phyloP scores from a whole-genome alignment of 768 basidiomycete species.

The Lactarius sanguifluus region DNA sequence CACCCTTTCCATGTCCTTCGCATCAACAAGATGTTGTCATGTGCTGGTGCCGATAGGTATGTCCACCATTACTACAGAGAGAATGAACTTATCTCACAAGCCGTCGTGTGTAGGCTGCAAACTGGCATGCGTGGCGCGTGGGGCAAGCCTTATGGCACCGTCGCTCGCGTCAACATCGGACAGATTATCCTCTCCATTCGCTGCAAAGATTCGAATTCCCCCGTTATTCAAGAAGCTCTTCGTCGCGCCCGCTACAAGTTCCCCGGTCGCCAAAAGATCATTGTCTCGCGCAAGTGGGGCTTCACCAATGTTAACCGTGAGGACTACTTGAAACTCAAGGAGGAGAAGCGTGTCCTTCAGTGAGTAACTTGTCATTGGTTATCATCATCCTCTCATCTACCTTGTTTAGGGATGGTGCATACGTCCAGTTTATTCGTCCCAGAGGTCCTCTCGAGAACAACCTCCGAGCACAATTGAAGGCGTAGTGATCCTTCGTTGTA shows the following conservation, averaged over 20 bases:
- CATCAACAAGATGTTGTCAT: slow-evolving; percentile 99
- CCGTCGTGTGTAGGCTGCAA: slow-evolving; percentile 57
- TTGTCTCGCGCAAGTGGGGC: slow-evolving; percentile 97
- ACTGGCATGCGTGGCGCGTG: slow-evolving; percentile 99
- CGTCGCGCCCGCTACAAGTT: slow-evolving; percentile 99
- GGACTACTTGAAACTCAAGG: slow-evolving; percentile 86
- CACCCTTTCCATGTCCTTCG: slow-evolving; percentile 99
- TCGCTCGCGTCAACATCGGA: slow-evolving; percentile 95
- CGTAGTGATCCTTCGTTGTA: slow-evolving; percentile 45
- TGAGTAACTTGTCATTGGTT: slow-evolving; percentile 39
- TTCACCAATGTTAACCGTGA: slow-evolving; percentile 93
- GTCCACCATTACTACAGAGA: slow-evolving; percentile 29
- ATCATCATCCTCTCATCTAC: slow-evolving; percentile 16
- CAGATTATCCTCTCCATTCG: slow-evolving; percentile 93
- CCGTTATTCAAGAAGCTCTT: slow-evolving; percentile 94
- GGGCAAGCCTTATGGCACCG: slow-evolving; percentile 98
- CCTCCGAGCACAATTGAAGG: slow-evolving; percentile 79
- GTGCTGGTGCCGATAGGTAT: slow-evolving; percentile 96
- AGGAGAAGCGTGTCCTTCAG: slow-evolving; percentile 87
- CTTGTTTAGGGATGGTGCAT: slow-evolving; percentile 78
- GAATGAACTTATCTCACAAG: neutral
- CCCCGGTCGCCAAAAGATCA: slow-evolving; percentile 98
- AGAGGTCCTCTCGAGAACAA: slow-evolving; percentile 85
- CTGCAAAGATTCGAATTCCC: slow-evolving; percentile 82
- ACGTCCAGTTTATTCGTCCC: slow-evolving; percentile 90